phyloP scores from a whole-genome alignment of 2,329 filamentous ascomycete genomes.

The Calonectria pauciramosa region DNA sequence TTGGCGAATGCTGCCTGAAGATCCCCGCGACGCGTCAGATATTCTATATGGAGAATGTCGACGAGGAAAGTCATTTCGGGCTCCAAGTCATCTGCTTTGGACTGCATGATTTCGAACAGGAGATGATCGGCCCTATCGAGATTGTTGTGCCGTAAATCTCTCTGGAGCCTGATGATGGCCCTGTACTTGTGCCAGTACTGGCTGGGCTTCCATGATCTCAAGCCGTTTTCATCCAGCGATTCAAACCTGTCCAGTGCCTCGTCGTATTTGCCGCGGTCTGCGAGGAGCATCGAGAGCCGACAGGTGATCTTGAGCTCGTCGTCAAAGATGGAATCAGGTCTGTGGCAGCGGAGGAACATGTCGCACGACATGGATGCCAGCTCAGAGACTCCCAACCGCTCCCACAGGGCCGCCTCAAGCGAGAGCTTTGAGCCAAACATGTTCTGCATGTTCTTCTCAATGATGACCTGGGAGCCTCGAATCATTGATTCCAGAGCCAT shows the following conservation, averaged over 20 bases:
- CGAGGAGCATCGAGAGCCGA: conserved; percentile 72
- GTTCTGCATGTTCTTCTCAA: conserved; percentile 80
- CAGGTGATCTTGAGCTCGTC: conserved; percentile 84
- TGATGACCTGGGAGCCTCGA: conserved; percentile 85
- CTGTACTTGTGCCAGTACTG: conserved; percentile 80
- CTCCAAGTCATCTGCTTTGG: conserved; percentile 64
- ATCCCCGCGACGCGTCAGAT: conserved; percentile 62
- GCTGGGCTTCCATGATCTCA: conserved; percentile 82
- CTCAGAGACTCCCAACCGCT: conserved; percentile 75
- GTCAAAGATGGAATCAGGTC: conserved; percentile 71
- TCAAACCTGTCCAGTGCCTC: conserved; percentile 67
- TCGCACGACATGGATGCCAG: conserved; percentile 75
- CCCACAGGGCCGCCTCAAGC: conserved; percentile 80
- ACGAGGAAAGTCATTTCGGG: conserved; percentile 66
- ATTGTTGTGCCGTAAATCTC: conserved; percentile 70
- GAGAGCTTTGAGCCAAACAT: conserved; percentile 82
- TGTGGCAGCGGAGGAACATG: conserved; percentile 81
- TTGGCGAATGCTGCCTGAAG: conserved; percentile 62
- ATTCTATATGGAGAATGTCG: conserved; percentile 67
- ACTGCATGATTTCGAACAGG: conserved; percentile 66
- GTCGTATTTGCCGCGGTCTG: conserved; percentile 78
- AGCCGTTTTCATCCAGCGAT: conserved; percentile 67
- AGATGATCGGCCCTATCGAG: conserved; percentile 65
- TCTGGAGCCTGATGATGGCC: conserved; percentile 74
- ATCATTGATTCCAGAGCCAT: conserved; percentile 81